Base-by-base conservation (phyloP, 1,139 yeast genomes). In the Pneumocystis jirovecii region DNA sequence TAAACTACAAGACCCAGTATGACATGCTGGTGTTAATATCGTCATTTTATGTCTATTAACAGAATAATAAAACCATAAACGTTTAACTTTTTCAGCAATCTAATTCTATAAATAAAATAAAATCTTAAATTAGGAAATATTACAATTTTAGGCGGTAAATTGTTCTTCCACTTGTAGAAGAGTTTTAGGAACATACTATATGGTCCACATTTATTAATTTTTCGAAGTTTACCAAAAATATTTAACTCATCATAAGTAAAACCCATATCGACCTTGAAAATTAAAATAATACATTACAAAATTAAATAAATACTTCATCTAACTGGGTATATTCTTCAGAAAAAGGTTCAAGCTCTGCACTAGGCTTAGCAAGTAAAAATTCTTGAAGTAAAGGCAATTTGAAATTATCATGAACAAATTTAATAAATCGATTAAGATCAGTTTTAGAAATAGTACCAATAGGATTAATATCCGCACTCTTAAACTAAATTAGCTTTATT, bases 281-380 rank as follows among this genome's bases (percentile, higher is more conserved):
- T 50, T 50, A 50, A 45, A 50, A 25, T 50, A 10, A 25, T 21
- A 50, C 25, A 50, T 50, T 17, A 50, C 12, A 50, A 45, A 25
- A 50, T 50, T 50, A 50, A 15, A 50, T 50, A 6, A 8, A 25
- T 25, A 50, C 85, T 75, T 93, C 99, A 75, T 93, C 99, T 62
- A 96, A 87, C 76, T 93, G 99, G 17, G 90, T 96, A 72, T 93
- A 91, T 68, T 84, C 81, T 70, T 87, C 84, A 0, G 98, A 91
- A 65, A 89, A 91, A 61, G 99, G 99, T 73, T 93, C 99, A 65
- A 93, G 81, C 74, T 93, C 99, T 0, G 99, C 99, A 0, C 98
- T 93, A 50, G 99, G 99, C 0, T 93, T 86, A 0, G 98, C 98
- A 68, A 83, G 83, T 64, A 93, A 78, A 74, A 95, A 93, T 6